phyloP scores from a whole-genome alignment of 139 green algal genomes.

The Yamagishiella unicocca region DNA sequence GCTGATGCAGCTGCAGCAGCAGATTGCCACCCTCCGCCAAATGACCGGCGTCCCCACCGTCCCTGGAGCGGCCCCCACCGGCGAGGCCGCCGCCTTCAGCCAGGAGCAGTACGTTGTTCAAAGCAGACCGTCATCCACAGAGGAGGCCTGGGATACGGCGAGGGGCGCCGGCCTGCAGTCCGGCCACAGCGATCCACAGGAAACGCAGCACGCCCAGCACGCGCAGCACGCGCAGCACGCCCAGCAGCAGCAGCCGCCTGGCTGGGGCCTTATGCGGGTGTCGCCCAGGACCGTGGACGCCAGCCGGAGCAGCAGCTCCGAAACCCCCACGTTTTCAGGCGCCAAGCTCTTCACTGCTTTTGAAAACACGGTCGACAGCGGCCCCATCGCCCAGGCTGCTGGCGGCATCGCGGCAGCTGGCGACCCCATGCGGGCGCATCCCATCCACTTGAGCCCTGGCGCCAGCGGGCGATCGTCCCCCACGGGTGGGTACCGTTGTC shows the following conservation, averaged over 20 bases:
- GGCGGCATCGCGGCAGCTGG: background rate
- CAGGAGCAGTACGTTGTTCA: background rate
- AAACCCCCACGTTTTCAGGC: background rate
- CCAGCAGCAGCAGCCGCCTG: background rate
- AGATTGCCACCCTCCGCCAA: background rate
- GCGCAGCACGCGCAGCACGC: no score
- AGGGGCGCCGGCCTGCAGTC: no score
- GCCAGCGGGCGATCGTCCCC: background rate
- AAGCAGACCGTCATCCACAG: no score
- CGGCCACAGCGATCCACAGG: no score
- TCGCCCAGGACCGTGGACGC: background rate
- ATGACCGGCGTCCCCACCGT: background rate
- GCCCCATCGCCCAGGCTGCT: background rate
- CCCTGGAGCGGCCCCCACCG: background rate
- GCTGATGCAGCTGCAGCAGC: conserved; percentile 28
- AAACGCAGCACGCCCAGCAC: no score
- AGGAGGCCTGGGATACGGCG: no score
- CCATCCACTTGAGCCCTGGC: conserved; percentile 20
- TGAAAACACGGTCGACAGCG: background rate
- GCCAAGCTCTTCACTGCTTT: background rate
- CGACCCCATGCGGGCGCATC: background rate
- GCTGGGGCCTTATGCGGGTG: no score
- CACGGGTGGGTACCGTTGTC: no score
- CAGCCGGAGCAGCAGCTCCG: background rate
- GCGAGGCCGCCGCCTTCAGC: background rate